These are phyloP conservation scores for Taiwanofungus camphoratus DNA, from an alignment of 1,284 basidiomycete genomes.

Conservation along the genomic window DNA sequence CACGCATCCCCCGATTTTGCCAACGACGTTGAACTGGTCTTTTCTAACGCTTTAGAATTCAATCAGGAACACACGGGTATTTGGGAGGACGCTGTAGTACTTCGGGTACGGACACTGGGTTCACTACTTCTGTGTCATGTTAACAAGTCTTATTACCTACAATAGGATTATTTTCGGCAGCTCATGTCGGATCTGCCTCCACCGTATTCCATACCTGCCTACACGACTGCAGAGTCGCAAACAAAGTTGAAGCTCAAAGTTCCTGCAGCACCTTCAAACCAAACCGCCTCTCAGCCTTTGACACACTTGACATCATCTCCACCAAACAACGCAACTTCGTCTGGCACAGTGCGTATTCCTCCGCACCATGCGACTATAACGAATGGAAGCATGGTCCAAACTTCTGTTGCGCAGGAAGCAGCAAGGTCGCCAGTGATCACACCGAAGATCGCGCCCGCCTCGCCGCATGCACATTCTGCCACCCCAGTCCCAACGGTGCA, in stretches of 20 bases:
- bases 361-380: constrained; percentile 8
- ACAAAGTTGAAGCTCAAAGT: constrained; percentile 68
- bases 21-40: constrained; percentile 84
- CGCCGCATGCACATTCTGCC: constrained; percentile 8
- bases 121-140: background rate
- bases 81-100: constrained; percentile 64
- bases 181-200: constrained; percentile 71
- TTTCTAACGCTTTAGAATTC: constrained; percentile 84
- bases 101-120: constrained; percentile 52
- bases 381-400: constrained; percentile 2
- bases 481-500: constrained; percentile 18
- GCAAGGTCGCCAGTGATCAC: constrained; percentile 13
- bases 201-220: constrained; percentile 55
- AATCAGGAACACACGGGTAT: constrained; percentile 73
- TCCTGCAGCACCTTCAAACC: constrained; percentile 32
- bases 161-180: constrained; percentile 62
- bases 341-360: constrained; percentile 6
- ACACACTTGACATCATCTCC: constrained; percentile 16
- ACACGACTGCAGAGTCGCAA: constrained; percentile 39
- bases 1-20: constrained; percentile 64
- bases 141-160: background rate
- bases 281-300: constrained; percentile 15
- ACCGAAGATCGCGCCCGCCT: constrained; percentile 9
- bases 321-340: constrained; percentile 14
- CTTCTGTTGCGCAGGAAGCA: constrained; percentile 1